Conservation (phyloP, 257 asterid genomes). For the Catharanthus roseus region DNA sequence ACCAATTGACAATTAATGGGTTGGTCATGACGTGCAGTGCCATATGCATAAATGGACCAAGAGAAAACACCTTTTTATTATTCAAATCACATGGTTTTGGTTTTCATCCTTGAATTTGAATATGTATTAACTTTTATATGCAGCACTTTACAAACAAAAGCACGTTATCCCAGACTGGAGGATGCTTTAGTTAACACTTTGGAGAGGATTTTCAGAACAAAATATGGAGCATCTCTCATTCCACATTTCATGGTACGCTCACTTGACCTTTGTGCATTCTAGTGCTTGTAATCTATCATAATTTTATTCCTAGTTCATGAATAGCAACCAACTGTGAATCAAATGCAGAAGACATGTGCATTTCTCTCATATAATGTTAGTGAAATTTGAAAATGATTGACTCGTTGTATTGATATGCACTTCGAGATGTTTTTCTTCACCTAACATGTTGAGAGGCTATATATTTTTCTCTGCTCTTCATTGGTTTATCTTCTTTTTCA, state of each 20-base stretch:
- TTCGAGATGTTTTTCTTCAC: not conserved
- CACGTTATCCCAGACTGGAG: conserved; percentile 73
- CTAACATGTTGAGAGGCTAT: not conserved
- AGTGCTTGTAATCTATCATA: not conserved
- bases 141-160: conserved; percentile 76
- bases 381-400: not conserved
- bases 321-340: not conserved
- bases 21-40: not conserved
- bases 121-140: conserved; percentile 17
- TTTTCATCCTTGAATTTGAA: not conserved
- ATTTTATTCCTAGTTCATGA: not conserved
- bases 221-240: conserved; percentile 83
- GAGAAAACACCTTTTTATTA: not conserved
- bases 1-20: not conserved
- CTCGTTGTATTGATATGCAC: not conserved
- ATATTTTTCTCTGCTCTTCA: not conserved
- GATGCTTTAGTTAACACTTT: conserved; percentile 62
- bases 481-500: conserved; percentile 35
- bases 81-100: not conserved
- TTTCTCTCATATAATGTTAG: not conserved
- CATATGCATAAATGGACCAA: not conserved
- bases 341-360: not conserved
- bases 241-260: conserved; percentile 78
- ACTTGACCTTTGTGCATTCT: not conserved
- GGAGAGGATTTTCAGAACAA: conserved; percentile 76